Base-by-base conservation (phyloP, 495 filamentous ascomycete species). In the Choiromyces venosus region DNA sequence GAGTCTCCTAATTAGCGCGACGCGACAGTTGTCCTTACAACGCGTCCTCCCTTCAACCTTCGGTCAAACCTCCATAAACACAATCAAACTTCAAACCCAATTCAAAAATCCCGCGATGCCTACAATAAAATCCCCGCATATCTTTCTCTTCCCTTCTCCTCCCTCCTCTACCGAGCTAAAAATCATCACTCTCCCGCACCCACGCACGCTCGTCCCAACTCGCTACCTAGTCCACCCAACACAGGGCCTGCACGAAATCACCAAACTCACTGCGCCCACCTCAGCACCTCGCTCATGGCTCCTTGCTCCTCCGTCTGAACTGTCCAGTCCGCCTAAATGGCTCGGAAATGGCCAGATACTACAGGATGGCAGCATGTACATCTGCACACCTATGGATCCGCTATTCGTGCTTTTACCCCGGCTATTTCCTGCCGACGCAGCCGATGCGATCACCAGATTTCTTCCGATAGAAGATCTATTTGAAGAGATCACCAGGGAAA, bases 231-330 rank as follows among this genome's bases (percentile, higher is more conserved):
- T 93, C 80, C 95, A 93, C 80, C 92, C 93, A 5, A 82, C 87
- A 38, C 87, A 87, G 16, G 95, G 94, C 37, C 85, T 97, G 74
- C 93, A 91, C 83, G 95, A 99, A 81, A 93, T 98, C 83, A 97
- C 89, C 19, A 86, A 86, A 52, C 86, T 98, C 77, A 82, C 88
- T 16, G 86, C 92, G 8, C 86, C 92, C 39, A 87, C 86, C 61
- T 82, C 83, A 6, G 83, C 83, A 0, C 88, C 87, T 37, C 84
- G 87, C 68, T 93, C 92, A 79, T 92, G 90, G 91, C 85, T 94
- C 5, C 82, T 92, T 67, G 83, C 87, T 37, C 70, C 73, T 21
- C 73, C 79, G n/a, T 38, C 70, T 9, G 52, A 42, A 64, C 40
- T 12, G 18, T 33, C n/a, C 4, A 52, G n/a, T 10, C 29, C 52